Percentiles rank a stretch among this genome's conserved stretches.
Evolutionary conservation across 108 stramenopile genomes (phyloP).

Genomic region (Parmales sp.): DNA sequence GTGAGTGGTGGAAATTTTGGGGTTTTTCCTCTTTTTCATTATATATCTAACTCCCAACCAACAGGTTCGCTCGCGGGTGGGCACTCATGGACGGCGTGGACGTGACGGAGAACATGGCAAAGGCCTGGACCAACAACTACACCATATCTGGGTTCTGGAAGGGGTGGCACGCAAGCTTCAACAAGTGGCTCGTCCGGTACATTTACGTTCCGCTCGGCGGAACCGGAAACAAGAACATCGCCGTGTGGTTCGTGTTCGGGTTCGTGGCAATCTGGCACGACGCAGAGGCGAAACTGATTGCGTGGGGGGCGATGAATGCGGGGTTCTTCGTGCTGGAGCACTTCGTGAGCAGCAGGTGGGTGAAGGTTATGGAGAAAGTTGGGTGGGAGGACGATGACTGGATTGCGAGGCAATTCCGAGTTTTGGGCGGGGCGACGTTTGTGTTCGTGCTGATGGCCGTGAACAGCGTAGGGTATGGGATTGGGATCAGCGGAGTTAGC

Average conservation of each 20-base stretch:
- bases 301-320: conserved; percentile 40
- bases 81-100: conserved; percentile 37
- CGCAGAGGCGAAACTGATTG: conserved; percentile 33
- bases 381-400: background rate
- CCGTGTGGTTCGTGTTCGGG: conserved; percentile 30
- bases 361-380: background rate
- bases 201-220: conserved; percentile 46
- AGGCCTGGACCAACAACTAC: conserved; percentile 37
- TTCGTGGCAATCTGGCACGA: conserved; percentile 58
- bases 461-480: conserved; percentile 7
- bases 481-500: conserved; percentile 5
- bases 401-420: background rate
- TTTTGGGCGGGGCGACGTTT: background rate
- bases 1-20: too few relatives aligned
- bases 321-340: conserved; percentile 32
- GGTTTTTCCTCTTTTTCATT: too few relatives aligned
- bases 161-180: conserved; percentile 49
- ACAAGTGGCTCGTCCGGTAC: conserved; percentile 48
- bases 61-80: conserved; percentile 38
- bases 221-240: background rate
- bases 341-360: background rate
- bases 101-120: conserved; percentile 43
- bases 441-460: conserved; percentile 1
- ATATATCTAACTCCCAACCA: too few relatives aligned
- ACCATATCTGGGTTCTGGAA: conserved; percentile 38